These are phyloP conservation scores for Trypanosoma vivax DNA, from an alignment of 208 protist species.

Conservation along the genomic window DNA sequence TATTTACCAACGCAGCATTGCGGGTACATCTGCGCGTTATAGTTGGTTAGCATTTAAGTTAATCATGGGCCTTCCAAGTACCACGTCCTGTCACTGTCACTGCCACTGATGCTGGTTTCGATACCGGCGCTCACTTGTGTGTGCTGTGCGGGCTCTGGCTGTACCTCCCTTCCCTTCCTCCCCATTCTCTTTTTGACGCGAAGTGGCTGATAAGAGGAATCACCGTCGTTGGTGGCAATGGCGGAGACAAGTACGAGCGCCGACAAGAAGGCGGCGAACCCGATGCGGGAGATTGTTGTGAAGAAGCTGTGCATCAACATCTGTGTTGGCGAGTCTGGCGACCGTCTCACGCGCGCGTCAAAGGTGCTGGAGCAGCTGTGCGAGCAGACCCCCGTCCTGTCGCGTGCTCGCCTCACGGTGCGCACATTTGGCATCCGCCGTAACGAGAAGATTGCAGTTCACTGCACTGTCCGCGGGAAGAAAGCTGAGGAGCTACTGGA, in stretches of 20 bases:
- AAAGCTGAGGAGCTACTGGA: constrained; percentile 99
- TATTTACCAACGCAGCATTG: no score
- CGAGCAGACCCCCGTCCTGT: constrained; percentile 97
- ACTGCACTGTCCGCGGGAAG: constrained; percentile 98
- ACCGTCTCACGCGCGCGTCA: constrained; percentile 97
- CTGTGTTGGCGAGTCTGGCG: constrained; percentile 98
- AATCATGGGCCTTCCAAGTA: no score
- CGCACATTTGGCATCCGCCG: constrained; percentile 98
- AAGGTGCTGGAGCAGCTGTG: constrained; percentile 99
- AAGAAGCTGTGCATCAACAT: constrained; percentile 99
- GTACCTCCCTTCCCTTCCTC: constrained; percentile 10
- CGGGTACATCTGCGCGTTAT: no score
- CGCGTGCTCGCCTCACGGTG: constrained; percentile 97
- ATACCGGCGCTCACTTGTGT: no score
- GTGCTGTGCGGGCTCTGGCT: no score
- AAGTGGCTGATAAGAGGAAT: constrained; percentile 10
- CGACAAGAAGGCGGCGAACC: constrained; percentile 89
- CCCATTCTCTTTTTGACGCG: constrained; percentile 4
- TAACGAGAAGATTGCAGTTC: constrained; percentile 99
- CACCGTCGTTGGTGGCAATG: constrained; percentile 12
- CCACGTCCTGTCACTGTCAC: no score
- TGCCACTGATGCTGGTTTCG: no score
- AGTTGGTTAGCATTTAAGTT: no score
- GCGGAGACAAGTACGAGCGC: constrained; percentile 19
- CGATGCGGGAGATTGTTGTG: constrained; percentile 97